A percentile compares a stretch with the other conserved stretches of the same genome.
Evolutionary conservation across 2,329 filamentous ascomycete genomes (phyloP).

Genomic region (Cercospora citrullina): DNA sequence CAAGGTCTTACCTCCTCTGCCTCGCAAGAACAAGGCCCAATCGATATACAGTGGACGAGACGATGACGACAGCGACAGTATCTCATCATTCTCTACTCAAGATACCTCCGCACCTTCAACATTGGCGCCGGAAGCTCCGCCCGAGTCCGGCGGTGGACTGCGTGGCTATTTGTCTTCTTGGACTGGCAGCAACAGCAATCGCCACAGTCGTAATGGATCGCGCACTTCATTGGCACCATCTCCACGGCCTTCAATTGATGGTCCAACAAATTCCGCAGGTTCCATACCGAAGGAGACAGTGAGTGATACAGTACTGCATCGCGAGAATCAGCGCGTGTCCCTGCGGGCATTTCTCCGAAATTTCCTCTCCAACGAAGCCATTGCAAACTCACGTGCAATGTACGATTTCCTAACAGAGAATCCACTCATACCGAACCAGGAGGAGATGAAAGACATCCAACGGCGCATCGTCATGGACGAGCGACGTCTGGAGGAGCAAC

Average conservation of each 20-base stretch:
- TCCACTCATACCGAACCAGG: conserved; percentile 73
- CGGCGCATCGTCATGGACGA: conserved; percentile 80
- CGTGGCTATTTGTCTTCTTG: conserved; percentile 46
- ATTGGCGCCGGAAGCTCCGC: conserved; percentile 19
- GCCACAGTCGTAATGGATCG: conserved; percentile 46
- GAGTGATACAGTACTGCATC: conserved; percentile 60
- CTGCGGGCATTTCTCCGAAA: conserved; percentile 87
- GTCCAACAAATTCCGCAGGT: conserved; percentile 21
- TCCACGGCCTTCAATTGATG: conserved; percentile 39
- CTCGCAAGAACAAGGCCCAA: conserved; percentile 86
- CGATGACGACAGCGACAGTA: conserved; percentile 70
- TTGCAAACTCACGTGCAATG: conserved; percentile 80
- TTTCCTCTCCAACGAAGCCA: conserved; percentile 78
- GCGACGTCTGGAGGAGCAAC: conserved; percentile 87
- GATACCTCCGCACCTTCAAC: conserved; percentile 42
- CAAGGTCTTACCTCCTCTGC: conserved; percentile 81
- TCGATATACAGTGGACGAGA: conserved; percentile 60
- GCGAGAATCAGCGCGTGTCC: conserved; percentile 89
- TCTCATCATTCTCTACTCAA: conserved; percentile 77
- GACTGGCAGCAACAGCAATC: conserved; percentile 36
- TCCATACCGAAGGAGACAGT: conserved; percentile 19
- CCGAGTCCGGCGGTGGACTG: conserved; percentile 40
- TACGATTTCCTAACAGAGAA: conserved; percentile 75
- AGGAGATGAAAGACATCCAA: conserved; percentile 79
- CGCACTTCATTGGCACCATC: conserved; percentile 39